Evolutionary conservation across 2,329 filamentous ascomycete genomes (phyloP).

Genomic region (Ciborinia camelliae): DNA sequence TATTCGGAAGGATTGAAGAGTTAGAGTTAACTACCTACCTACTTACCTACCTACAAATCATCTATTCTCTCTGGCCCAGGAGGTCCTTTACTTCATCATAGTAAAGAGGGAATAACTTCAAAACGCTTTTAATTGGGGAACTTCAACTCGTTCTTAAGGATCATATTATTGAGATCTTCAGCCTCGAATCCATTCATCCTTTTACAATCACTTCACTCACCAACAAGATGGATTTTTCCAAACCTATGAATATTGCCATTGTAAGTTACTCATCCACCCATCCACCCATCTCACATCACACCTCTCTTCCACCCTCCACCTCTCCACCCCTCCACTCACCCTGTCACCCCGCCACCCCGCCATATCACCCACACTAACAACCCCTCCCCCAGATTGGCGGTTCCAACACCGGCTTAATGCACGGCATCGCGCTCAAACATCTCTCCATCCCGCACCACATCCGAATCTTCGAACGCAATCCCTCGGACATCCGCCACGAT

Average conservation of each 20-base stretch:
- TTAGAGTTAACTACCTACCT: too few relatives aligned
- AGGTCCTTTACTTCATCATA: too few relatives aligned
- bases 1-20: too few relatives aligned
- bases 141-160: neutral
- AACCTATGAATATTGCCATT: conserved; percentile 9
- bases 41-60: neutral
- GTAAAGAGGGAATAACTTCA: neutral
- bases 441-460: conserved; percentile 22
- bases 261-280: neutral
- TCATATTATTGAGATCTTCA: neutral
- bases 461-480: conserved; percentile 25
- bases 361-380: neutral
- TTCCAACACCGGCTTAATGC: conserved; percentile 27
- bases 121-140: neutral
- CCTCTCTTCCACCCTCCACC: neutral
- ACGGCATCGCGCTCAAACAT: conserved; percentile 22
- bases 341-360: too few relatives aligned
- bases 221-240: conserved; percentile 5
- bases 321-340: neutral
- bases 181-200: neutral
- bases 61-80: too few relatives aligned
- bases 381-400: conserved; percentile 22
- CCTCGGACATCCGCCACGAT: conserved; percentile 9
- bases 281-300: neutral
- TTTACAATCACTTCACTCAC: neutral